Conservation (phyloP, 2,329 filamentous ascomycete genomes). For the Trichoderma koningiopsis region DNA sequence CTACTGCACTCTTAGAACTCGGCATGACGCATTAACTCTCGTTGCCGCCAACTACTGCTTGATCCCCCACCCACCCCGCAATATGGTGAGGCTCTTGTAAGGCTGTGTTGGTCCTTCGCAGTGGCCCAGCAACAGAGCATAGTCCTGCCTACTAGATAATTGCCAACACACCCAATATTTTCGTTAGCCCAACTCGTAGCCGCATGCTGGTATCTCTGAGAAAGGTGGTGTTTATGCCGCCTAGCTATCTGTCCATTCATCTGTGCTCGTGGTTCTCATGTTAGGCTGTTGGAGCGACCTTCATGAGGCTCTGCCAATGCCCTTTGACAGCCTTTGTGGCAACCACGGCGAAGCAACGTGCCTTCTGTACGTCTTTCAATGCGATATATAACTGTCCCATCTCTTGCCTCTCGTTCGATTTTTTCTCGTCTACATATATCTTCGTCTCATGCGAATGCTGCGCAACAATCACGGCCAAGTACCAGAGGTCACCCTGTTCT, state of each 20-base stretch:
- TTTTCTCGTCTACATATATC: background rate
- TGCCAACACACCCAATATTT: background rate
- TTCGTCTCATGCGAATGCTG: background rate
- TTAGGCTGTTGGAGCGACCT: background rate
- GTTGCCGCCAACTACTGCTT: background rate
- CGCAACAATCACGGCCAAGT: background rate
- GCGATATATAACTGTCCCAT: background rate
- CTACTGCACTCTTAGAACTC: background rate
- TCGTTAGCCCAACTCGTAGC: background rate
- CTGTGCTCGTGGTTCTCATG: background rate
- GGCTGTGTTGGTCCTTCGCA: background rate
- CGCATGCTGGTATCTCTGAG: background rate
- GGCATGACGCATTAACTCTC: too few species aligned
- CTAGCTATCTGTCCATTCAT: background rate
- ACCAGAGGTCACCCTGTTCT: background rate
- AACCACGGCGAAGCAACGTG: background rate
- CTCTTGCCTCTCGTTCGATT: background rate
- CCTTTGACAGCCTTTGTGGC: background rate
- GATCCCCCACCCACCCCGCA: background rate
- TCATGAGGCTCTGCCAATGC: background rate
- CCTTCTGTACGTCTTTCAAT: background rate
- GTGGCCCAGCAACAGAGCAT: background rate
- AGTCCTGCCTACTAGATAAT: background rate
- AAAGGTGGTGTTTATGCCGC: background rate
- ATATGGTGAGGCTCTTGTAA: constrained; percentile 4